Percentiles rank a stretch among this genome's conserved stretches.
Evolutionary conservation across 2,329 filamentous ascomycete genomes (phyloP).

Genomic region (Didymella pinodella): DNA sequence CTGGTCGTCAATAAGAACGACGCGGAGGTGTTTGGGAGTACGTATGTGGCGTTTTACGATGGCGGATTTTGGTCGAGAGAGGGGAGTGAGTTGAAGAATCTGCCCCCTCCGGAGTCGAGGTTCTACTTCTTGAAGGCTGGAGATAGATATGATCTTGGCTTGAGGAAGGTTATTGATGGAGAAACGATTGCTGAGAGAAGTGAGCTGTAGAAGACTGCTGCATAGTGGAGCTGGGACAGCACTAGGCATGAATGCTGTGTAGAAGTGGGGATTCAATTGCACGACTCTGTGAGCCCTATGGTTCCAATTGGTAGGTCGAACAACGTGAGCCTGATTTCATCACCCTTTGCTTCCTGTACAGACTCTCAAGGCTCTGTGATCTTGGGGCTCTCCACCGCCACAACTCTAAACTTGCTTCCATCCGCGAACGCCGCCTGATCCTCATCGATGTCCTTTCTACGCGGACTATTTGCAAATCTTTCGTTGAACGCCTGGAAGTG

Average conservation of each 20-base stretch:
- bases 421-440: conserved; percentile 30
- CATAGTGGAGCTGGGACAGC: background rate
- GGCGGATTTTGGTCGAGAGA: conserved; percentile 39
- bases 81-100: conserved; percentile 28
- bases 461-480: conserved; percentile 19
- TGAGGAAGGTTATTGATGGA: conserved; percentile 24
- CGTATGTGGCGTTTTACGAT: conserved; percentile 39
- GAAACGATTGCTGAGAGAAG: conserved; percentile 6
- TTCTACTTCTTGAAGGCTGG: conserved; percentile 37
- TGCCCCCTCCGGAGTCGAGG: conserved; percentile 22
- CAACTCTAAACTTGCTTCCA: conserved; percentile 16
- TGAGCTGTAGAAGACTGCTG: conserved; percentile 4
- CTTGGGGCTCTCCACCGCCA: conserved; percentile 28
- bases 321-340: background rate
- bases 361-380: conserved; percentile 20
- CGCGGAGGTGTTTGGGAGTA: conserved; percentile 36
- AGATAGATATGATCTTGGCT: conserved; percentile 31
- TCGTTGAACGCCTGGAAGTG: conserved; percentile 31
- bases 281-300: background rate
- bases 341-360: background rate
- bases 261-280: background rate
- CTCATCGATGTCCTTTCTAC: conserved; percentile 12
- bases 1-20: conserved; percentile 34
- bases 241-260: background rate
- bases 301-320: background rate